A percentile compares a stretch with the other conserved stretches of the same genome.
Evolutionary conservation across 2,329 filamentous ascomycete species (phyloP).

Genomic region (Ceratocystis cacaofunesta): DNA sequence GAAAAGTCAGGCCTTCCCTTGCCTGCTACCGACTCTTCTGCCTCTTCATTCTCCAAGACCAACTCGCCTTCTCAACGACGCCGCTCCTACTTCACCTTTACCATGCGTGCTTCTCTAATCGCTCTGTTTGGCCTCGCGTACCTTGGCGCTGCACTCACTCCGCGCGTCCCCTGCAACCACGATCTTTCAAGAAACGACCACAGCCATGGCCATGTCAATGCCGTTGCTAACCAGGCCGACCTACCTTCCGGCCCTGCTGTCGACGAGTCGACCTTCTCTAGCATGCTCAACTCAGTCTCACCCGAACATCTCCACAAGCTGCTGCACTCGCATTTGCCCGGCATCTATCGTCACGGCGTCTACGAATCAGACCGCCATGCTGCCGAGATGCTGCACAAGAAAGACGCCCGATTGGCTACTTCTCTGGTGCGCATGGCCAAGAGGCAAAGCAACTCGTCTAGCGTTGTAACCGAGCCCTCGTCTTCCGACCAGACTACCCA

Average conservation of each 20-base stretch:
- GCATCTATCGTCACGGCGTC: constrained; percentile 52
- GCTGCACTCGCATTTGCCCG: constrained; percentile 46
- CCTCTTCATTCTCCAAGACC: neutral
- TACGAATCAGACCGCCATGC: constrained; percentile 50
- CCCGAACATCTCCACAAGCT: constrained; percentile 49
- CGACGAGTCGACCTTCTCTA: constrained; percentile 12
- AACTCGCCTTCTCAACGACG: constrained; percentile 1
- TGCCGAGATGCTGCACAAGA: constrained; percentile 45
- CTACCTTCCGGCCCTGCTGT: neutral
- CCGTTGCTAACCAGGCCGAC: neutral
- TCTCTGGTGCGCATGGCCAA: constrained; percentile 50
- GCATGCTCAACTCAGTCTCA: constrained; percentile 39
- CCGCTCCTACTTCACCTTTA: constrained; percentile 4
- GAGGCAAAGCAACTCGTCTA: constrained; percentile 34
- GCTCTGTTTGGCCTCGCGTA: constrained; percentile 12
- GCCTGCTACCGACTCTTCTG: constrained; percentile 9
- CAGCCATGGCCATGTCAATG: neutral
- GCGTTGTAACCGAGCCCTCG: constrained; percentile 21
- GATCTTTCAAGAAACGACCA: neutral
- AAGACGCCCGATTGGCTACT: constrained; percentile 46
- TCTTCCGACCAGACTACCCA: constrained; percentile 17
- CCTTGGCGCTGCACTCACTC: constrained; percentile 6
- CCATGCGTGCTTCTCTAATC: constrained; percentile 12
- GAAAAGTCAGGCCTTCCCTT: constrained; percentile 13
- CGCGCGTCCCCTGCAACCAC: constrained; percentile 5